A percentile compares a stretch with the other conserved stretches of the same genome.
These are phyloP conservation scores for Emydomyces testavorans DNA, from an alignment of 2,329 filamentous ascomycete genomes.

Conservation along the genomic window DNA sequence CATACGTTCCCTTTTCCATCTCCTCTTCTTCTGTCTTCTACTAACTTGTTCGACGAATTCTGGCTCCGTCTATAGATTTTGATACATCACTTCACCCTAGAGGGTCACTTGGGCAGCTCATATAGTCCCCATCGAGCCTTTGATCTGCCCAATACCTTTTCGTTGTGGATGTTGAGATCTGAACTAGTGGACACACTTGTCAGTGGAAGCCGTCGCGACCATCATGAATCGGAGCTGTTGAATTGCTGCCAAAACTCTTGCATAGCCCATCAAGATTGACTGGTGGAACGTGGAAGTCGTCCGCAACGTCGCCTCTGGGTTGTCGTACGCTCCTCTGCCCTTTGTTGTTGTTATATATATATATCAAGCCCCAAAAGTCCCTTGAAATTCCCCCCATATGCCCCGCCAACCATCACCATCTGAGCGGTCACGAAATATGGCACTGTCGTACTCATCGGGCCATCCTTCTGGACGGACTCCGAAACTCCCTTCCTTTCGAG, in stretches of 20 bases:
- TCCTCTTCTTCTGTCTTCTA: no score
- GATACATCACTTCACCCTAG: no score
- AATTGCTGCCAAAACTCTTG: conserved; percentile 8
- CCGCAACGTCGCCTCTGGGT: conserved; percentile 11
- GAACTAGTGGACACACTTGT: conserved; percentile 6
- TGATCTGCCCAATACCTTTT: conserved; percentile 1
- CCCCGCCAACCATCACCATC: conserved; percentile 9
- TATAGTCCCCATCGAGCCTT: neutral
- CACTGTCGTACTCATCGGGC: conserved; percentile 12
- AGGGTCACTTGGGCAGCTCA: neutral
- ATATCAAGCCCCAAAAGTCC: conserved; percentile 1
- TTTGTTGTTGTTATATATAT: neutral
- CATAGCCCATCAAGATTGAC: conserved; percentile 7
- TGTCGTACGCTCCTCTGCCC: conserved; percentile 1
- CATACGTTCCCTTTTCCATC: no score
- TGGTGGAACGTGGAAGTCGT: conserved; percentile 13
- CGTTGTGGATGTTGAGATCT: conserved; percentile 3
- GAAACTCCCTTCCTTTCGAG: conserved; percentile 15
- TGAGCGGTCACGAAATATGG: conserved; percentile 12
- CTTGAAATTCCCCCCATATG: conserved; percentile 8
- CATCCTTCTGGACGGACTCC: conserved; percentile 6
- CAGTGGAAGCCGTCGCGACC: conserved; percentile 7
- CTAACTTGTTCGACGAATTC: no score
- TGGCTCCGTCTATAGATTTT: no score
- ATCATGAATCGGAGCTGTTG: conserved; percentile 10